These are phyloP conservation scores for Sanguinoderma infundibulare DNA, from an alignment of 1,284 basidiomycete genomes.

Conservation along the genomic window DNA sequence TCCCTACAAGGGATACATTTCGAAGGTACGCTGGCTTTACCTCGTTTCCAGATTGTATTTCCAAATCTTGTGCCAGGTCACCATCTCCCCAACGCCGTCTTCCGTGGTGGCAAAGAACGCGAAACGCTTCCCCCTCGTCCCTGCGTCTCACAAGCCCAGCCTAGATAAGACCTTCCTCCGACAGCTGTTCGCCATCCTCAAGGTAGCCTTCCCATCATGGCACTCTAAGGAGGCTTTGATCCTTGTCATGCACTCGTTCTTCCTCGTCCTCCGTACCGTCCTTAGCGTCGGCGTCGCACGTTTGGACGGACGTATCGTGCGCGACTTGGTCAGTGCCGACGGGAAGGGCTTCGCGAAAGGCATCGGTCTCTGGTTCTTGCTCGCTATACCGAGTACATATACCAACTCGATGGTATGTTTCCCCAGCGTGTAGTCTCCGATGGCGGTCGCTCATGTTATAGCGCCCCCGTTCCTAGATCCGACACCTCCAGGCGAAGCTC, in stretches of 20 bases:
- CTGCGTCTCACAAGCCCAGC: slow-evolving; percentile 59
- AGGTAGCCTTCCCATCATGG: slow-evolving; percentile 77
- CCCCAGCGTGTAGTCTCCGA: background rate
- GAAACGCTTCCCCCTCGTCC: slow-evolving; percentile 57
- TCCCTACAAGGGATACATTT: slow-evolving; percentile 63
- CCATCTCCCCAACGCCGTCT: slow-evolving; percentile 42
- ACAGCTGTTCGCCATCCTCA: slow-evolving; percentile 79
- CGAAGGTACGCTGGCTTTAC: slow-evolving; percentile 49
- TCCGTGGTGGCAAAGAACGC: slow-evolving; percentile 51
- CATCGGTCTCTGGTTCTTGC: slow-evolving; percentile 86
- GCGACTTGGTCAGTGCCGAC: slow-evolving; percentile 89
- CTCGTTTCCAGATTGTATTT: background rate
- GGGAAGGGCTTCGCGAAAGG: slow-evolving; percentile 85
- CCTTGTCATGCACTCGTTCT: slow-evolving; percentile 82
- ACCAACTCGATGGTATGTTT: slow-evolving; percentile 89
- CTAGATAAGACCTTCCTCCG: slow-evolving; percentile 82
- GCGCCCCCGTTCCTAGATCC: slow-evolving; percentile 57
- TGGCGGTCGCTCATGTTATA: background rate
- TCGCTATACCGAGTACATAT: slow-evolving; percentile 93
- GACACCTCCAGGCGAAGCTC: slow-evolving; percentile 90
- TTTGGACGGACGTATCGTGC: slow-evolving; percentile 89
- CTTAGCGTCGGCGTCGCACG: slow-evolving; percentile 88
- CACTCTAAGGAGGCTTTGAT: slow-evolving; percentile 80
- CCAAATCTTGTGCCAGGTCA: slow-evolving; percentile 8
- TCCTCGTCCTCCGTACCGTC: slow-evolving; percentile 87